Evolutionary conservation across 805 yeast species (phyloP), one percentile per base, ranked within the genome.

Genomic region (Novakomyces olei): DNA sequence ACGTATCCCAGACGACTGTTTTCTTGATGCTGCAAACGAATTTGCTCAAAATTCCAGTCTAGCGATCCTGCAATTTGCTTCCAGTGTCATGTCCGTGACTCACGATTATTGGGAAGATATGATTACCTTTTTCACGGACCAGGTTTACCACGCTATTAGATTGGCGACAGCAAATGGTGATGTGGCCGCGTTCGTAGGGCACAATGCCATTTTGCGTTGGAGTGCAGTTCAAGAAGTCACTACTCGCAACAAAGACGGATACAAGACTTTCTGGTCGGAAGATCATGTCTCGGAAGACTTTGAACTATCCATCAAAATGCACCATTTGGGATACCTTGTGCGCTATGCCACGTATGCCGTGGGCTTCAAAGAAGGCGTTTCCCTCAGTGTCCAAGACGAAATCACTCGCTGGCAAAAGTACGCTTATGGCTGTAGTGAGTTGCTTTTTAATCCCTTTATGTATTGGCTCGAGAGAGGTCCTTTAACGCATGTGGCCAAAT

Each of bases 361-460:
- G 18, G 28, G 34, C 26, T 35, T 37, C 19, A 32, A 37, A 15
- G 40, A 37, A 32, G 40, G 40, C n/a, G 40, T 37, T 3, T 37
- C 40, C 25, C 26, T 37, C 15, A 35, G 36, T 9, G 40, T 37
- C 2, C 33, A 37, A 14, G 40, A 37, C 27, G 40, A 37, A 28
- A 28, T 37, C n/a, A 35, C 38, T n/a, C 38, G 40, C 12, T 37
- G 40, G 40, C 36, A 37, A 30, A 37, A 35, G 23, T 35, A 35
- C 23, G 38, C 38, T 25, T 35, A 37, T 18, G 38, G 40, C 4
- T 35, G 38, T 15, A 32, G 32, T 20, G 38, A 35, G 33, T 33
- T 35, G n/a, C 24, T 35, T 27, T 37, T 37, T 22, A 16, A 24
- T 17, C 40, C 40, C n/a, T 20, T 24, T 23, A 19, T 22, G 19